Base-by-base conservation (phyloP, 2,329 filamentous ascomycete genomes). In the Zymoseptoria crescenta region DNA sequence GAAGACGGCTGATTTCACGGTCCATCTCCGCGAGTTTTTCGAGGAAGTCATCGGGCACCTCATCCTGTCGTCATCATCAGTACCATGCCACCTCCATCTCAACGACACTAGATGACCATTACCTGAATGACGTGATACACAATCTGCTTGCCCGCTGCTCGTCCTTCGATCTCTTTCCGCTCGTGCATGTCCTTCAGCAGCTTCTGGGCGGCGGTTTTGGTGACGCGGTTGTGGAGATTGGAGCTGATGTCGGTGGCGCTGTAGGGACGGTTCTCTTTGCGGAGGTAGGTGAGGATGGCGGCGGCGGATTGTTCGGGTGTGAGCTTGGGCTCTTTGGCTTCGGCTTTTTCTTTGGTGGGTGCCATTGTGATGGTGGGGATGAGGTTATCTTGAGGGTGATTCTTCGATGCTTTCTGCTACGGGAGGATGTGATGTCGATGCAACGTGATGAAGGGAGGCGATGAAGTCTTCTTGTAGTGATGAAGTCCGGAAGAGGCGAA, bases 141-240 rank as follows among this genome's bases (percentile, higher is more conserved):
- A 48, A 78, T 75, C 66, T 86, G 83, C 72, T 86, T 86, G 20
- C 83, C 83, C 48, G 83, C 77, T 48, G 76, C 73, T 54, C 80
- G 80, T 54, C 81, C 82, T 66, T 82, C 82, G 49, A 88, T 82
- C 64, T 82, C 73, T 9, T 81, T 81, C 49, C 77, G 78, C 64
- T 86, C 83, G 60, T 84, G 80, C 69, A 88, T 74, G 60, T 87
- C 84, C 65, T 84, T 85, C 35, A 88, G 74, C 30, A 82, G 68
- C 71, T 87, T 88, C 28, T 79, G 79, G 24, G 84, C 79, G 50
- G 82, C 77, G 10, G 83, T 82, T 49, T 73, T 72, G 55, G 69
- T 69, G 50, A 73, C 69, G 54, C 65, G 67, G 58, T 72, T 72
- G 58, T 71, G 68, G 56, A 73, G 67, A 54, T 73, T 73, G 27